Base-by-base conservation (phyloP, 202 grass and related monocot genomes). In the Musa balbisiana region DNA sequence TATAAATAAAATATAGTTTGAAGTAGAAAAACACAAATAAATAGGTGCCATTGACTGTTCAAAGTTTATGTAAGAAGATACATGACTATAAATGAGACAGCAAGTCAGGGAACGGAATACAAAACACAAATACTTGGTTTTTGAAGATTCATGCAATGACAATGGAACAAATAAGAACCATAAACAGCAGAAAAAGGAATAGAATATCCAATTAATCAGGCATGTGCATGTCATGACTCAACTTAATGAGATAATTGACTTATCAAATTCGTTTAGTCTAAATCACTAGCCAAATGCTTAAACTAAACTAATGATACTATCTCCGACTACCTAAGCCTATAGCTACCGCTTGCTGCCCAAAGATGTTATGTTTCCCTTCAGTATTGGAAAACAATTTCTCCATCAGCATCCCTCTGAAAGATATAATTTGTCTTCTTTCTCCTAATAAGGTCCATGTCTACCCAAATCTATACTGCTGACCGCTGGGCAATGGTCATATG, bases 311-410 rank as follows among this genome's bases (percentile, higher is more conserved):
- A n/a, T 55, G 70, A 72, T 74, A 33, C 3, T 14, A 60, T 21
- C 66, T 73, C 79, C 78, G 85, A 89, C 65, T 86, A 87, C 71
- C 83, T 77, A 68, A 92, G 70, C 67, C 83, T 84, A 76, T 80
- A 89, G 20, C 62, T 89, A 68, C 85, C 62, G 80, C 81, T 79
- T 2, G 87, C 76, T 67, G 78, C 52, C 89, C 82, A 76, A 92
- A 89, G 11, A 69, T 82, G 19, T 62, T 81, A 65, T 78, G 75
- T 76, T 84, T 87, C 77, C 78, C 88, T 19, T 83, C 73, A 74
- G 78, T 92, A 69, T 79, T 85, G 64, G 3, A 69, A 82, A 25
- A 85, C 89, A 51, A 15, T 53, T 72, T 86, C 89, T 3, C 84
- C 87, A 82, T 89, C 89, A 73, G 72, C 60, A 23, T 52, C 52